Evolutionary conservation across 441 rosid genomes (phyloP), one percentile per base, ranked within the genome.

Genomic region (Eruca vesicaria): DNA sequence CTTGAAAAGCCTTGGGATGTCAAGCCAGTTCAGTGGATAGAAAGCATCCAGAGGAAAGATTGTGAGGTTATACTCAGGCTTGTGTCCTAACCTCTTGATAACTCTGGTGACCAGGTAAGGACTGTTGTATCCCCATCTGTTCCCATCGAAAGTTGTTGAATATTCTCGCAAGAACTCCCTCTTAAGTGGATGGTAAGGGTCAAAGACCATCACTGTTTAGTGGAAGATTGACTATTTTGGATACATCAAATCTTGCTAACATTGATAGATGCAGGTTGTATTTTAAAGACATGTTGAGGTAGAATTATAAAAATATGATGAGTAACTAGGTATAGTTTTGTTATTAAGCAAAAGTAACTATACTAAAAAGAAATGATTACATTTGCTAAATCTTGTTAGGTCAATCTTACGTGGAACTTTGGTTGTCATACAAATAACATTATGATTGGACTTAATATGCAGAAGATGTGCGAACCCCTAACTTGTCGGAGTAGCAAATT

Each of bases 41-140:
- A 88, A 85, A 5, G 84, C 90, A 15, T 68, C 71, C 0, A 86
- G 88, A 0, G 82, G 58, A 38, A 80, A 41, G 58, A 86, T 71
- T 2, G 79, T 81, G 56, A 88, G 69, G 20, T 79, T 75, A 55
- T 69, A 72, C 8, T 72, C 82, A 35, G 79, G 36, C 23, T 65
- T 79, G 35, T 41, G 57, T 74, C 80, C 69, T 6, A 85, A 33
- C 29, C 83, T 73, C 14, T 70, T 62, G 68, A 84, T 68, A 2
- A 84, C 87, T 77, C 87, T 80, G 12, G 90, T 82, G 35, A 81
- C 78, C 16, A 82, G 63, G 65, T 74, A 84, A 48, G 84, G 85
- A 7, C 85, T 79, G 29, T 80, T 84, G 69, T 82, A 33, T 9
- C 84, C 84, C 84, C 85, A 84, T n/a, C n/a, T n/a, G n/a, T n/a